Base-by-base conservation (phyloP, 169 alveolate species). In the Toxoplasma gondii region DNA sequence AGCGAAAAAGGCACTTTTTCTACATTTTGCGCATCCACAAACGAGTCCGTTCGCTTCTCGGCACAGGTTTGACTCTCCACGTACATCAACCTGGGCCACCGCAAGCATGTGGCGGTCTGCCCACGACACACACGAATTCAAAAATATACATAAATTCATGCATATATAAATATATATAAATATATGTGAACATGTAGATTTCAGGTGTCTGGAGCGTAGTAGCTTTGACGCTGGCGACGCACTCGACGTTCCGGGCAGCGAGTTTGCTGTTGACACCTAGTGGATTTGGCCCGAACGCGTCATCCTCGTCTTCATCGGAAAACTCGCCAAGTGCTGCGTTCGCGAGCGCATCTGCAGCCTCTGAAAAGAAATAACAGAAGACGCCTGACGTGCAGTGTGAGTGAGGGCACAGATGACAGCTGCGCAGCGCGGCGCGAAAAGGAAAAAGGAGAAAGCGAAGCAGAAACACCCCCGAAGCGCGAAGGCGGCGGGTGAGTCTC, bases 221-320 rank as follows among this genome's bases (percentile, higher is more conserved):
- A 16, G 45, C 24, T 31, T 27, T 36, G 80, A 49, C 12, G 34
- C 39, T 39, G 36, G n/a, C 2, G 49, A 41, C 94, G 43, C n/a
- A 92, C 94, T 92, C 92, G 74, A 92, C 94, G 70, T 69, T 80
- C 82, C 53, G 0, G 38, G 43, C 31, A n/a, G 91, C 67, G 36
- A 92, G 53, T 38, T 78, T 92, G 38, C 43, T 44, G 69, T 86
- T 54, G 36, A 80, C 74, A 29, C 74, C 94, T 36, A 83, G 64
- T 9, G 94, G 94, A 4, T 2, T 31, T 10, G 94, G 94, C 34
- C 94, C 94, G 44, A 82, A 27, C 31, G 31, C 64, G 29, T 92
- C 94, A n/a, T 29, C 41, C 9, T 27, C n/a, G 22, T 36, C 43
- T 17, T 39, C 86, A 58, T 90, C 93, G 19, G 36, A 45, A 49